Conservation (phyloP, 106 monocot genomes). For the Gastrodia elata region DNA sequence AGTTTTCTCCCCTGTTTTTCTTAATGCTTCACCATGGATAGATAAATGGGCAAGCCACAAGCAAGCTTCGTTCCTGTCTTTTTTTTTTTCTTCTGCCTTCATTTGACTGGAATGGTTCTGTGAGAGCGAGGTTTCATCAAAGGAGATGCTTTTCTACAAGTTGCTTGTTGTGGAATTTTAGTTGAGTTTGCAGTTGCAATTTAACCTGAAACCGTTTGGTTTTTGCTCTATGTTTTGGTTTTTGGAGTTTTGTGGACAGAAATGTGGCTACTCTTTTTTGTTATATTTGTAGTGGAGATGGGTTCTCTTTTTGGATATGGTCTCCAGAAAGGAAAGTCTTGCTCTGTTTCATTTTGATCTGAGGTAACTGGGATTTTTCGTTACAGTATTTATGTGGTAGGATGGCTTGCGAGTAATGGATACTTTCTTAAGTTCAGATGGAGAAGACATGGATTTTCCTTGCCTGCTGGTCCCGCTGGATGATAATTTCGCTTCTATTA, state of each 20-base stretch:
- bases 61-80: not conserved
- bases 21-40: not conserved
- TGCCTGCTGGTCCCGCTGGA: conserved; percentile 12
- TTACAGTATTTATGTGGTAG: not conserved
- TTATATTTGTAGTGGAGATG: not conserved
- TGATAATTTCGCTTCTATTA: conserved; percentile 20
- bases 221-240: conserved; percentile 27
- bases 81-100: not conserved
- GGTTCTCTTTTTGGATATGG: not conserved
- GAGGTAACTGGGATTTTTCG: not conserved
- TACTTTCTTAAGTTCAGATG: conserved; percentile 10
- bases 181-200: not conserved
- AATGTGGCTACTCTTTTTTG: conserved; percentile 17
- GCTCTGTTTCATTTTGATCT: conserved; percentile 6
- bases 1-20: not conserved
- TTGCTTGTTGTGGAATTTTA: conserved; percentile 7
- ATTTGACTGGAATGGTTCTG: not conserved
- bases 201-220: conserved; percentile 4
- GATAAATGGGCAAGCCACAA: not conserved
- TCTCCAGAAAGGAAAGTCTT: not conserved
- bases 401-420: not conserved
- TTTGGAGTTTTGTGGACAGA: conserved; percentile 1
- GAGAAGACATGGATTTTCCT: conserved; percentile 7
- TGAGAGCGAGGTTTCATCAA: not conserved
- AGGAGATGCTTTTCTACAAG: conserved; percentile 2